Base-by-base conservation (phyloP, 345 rosid genomes). In the Anastatica hierochuntica region DNA sequence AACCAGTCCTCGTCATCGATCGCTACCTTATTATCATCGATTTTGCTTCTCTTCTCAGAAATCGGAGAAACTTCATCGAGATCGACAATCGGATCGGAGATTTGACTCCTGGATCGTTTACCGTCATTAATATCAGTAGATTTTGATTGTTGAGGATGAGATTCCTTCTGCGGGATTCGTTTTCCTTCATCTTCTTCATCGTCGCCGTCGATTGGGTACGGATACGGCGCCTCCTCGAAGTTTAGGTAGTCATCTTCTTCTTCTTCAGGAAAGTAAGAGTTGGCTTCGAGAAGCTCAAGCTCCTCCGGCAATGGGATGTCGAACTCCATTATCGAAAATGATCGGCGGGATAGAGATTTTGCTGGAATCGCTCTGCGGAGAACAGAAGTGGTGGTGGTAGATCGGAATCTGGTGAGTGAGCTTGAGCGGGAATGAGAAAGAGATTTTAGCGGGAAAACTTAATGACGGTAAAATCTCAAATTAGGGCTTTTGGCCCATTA, bases 251-350 rank as follows among this genome's bases (percentile, higher is more conserved):
- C 56, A 39, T 63, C 65, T 0, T 63, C 65, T 0, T 63, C 75
- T 13, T 77, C 88, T 27, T 80, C 89, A 49, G 69, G 62, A 29
- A 53, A 49, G 51, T 54, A 57, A 33, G 79, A 76, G 63, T 90
- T 65, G 21, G 85, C 80, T 73, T 84, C 98, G 9, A 88, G 90
- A 67, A 83, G 74, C 74, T 92, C 95, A 61, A 92, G 90, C 80
- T 92, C 98, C 60, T 83, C 95, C 2, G 88, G 81, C 1, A 61
- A 72, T 13, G 95, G 96, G 16, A 83, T 78, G 64, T 82, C 94
- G 70, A 77, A 69, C 13, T 89, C 84, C 79, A 77, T 77, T 12
- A 18, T 61, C 74, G 18, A 19, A 23, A 43, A 16, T 52, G 23
- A 60, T 49, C n/a, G 36, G 60, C 14, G 17, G 34, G 16, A 11